These are phyloP conservation scores for Lepidium africanum DNA, from an alignment of 345 rosid genomes.

Conservation along the genomic window DNA sequence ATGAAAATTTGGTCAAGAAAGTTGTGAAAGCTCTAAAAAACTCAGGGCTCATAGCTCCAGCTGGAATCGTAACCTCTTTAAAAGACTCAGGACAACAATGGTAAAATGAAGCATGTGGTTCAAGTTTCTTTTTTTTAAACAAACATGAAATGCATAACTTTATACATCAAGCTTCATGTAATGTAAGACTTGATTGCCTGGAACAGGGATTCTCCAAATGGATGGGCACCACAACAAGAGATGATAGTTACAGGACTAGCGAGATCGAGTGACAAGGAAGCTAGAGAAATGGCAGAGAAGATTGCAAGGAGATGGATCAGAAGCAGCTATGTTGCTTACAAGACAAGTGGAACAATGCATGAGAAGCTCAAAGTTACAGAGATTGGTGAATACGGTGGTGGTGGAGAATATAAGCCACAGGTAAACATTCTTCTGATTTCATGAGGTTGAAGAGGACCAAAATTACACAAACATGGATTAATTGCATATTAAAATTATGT, in stretches of 20 bases:
- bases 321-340: conserved; percentile 49
- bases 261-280: conserved; percentile 44
- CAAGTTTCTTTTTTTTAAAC: neutral
- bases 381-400: conserved; percentile 59
- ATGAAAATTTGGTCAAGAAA: conserved; percentile 48
- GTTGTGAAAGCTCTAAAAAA: conserved; percentile 42
- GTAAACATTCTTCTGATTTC: conserved; percentile 18
- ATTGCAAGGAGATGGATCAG: conserved; percentile 71
- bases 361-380: conserved; percentile 39
- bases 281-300: conserved; percentile 60
- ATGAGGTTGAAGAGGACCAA: neutral
- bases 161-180: neutral
- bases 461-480: neutral
- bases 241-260: conserved; percentile 67
- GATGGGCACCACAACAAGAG: conserved; percentile 92
- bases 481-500: neutral
- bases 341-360: conserved; percentile 50
- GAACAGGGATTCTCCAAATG: conserved; percentile 86
- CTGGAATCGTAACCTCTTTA: conserved; percentile 75
- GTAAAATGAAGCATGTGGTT: conserved; percentile 27
- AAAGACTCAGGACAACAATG: conserved; percentile 71
- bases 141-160: neutral
- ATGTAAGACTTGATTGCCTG: neutral
- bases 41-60: conserved; percentile 57
- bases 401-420: conserved; percentile 69